Evolutionary conservation across 164 flowering plant genomes (phyloP).

Genomic region (Sedum album): DNA sequence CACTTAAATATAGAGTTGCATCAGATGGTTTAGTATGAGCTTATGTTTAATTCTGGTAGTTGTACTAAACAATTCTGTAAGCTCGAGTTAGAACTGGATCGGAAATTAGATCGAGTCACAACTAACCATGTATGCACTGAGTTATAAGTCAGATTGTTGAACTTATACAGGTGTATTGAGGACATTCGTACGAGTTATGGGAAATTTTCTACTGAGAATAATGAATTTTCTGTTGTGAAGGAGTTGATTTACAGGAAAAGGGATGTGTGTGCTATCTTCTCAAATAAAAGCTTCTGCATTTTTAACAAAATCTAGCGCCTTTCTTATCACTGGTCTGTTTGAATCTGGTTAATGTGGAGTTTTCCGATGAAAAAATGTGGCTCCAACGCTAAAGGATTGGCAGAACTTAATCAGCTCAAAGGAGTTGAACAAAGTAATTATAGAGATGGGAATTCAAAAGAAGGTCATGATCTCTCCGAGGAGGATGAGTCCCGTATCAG

Average conservation of each 20-base stretch:
- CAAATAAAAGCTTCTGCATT: conserved; percentile 16
- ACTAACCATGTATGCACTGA: too few species aligned
- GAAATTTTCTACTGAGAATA: background rate
- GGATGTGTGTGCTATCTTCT: conserved; percentile 32
- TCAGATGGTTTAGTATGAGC: too few species aligned
- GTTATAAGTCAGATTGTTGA: too few species aligned
- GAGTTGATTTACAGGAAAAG: conserved; percentile 15
- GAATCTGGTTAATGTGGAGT: conserved; percentile 25
- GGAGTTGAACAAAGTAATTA: conserved; percentile 9
- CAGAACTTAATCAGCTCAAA: conserved; percentile 4
- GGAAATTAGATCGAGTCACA: too few species aligned
- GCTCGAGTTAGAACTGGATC: too few species aligned
- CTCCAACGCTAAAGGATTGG: conserved; percentile 10
- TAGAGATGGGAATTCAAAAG: conserved; percentile 16
- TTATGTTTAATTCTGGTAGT: too few species aligned
- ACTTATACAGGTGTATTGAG: too few species aligned
- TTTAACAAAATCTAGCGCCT: conserved; percentile 16
- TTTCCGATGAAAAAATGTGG: conserved; percentile 15
- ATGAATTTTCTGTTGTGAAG: background rate
- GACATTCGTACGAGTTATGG: too few species aligned
- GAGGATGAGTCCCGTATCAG: conserved; percentile 32
- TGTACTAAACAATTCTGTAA: too few species aligned
- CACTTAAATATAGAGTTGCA: too few species aligned
- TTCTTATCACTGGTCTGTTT: conserved; percentile 15
- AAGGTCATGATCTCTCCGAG: conserved; percentile 17